Percentiles rank a stretch among this genome's conserved stretches.
Conservation (phyloP, 352 stramenopile genomes). For the Thraustotheca clavata region DNA sequence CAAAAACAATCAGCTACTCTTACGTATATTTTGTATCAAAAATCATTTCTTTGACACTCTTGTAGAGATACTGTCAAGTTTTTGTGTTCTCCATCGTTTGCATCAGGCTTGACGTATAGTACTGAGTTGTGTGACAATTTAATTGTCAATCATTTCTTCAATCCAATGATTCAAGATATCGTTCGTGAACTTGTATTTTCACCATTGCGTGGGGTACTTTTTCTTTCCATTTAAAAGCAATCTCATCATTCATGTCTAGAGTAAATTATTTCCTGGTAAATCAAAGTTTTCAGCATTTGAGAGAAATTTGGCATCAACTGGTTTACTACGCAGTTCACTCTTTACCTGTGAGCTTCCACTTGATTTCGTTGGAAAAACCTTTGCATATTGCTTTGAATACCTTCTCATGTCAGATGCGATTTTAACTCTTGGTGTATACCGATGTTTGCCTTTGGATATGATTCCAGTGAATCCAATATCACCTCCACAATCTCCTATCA, state of each 20-base stretch:
- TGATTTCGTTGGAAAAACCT: constrained; percentile 72
- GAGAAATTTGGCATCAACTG: constrained; percentile 6
- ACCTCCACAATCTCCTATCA: not conserved
- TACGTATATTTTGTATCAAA: no score
- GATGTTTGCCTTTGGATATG: constrained; percentile 44
- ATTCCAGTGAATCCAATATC: not conserved
- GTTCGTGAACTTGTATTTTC: constrained; percentile 78
- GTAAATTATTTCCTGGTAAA: constrained; percentile 1
- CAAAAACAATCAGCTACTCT: no score
- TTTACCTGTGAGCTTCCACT: constrained; percentile 73
- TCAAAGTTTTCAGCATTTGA: constrained; percentile 17
- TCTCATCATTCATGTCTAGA: no score
- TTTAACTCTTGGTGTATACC: constrained; percentile 65
- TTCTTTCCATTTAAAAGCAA: not conserved
- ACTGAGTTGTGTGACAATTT: constrained; percentile 74
- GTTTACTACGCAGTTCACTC: constrained; percentile 54
- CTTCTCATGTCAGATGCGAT: constrained; percentile 73
- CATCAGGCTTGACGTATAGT: constrained; percentile 72
- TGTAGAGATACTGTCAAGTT: constrained; percentile 16
- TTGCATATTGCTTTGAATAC: constrained; percentile 79
- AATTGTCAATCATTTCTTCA: constrained; percentile 86
- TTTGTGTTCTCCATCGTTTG: constrained; percentile 51
- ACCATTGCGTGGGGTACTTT: constrained; percentile 50
- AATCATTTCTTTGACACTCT: not conserved
- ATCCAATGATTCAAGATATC: constrained; percentile 78